phyloP scores from a whole-genome alignment of 1,284 basidiomycete genomes.

The Agroathelia rolfsii region DNA sequence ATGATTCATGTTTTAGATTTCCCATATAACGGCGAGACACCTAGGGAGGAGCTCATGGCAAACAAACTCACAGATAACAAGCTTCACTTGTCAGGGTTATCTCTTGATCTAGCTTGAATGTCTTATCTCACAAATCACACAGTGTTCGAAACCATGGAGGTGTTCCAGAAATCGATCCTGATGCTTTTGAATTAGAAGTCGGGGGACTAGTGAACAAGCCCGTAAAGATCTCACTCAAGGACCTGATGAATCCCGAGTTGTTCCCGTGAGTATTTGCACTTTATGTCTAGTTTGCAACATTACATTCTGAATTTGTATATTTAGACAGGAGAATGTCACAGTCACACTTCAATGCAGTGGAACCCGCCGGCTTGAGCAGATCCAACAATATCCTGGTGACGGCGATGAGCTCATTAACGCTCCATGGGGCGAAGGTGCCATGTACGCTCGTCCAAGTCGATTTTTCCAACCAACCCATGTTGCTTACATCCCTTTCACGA shows the following conservation, averaged over 20 bases:
- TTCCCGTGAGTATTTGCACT: conserved; percentile 29
- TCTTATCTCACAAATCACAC: background rate
- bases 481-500: background rate
- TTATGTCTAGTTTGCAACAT: background rate
- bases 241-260: conserved; percentile 33
- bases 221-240: conserved; percentile 32
- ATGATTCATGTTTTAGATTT: conserved; percentile 45
- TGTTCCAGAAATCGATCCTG: conserved; percentile 34
- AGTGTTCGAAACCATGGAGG: conserved; percentile 41
- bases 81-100: conserved; percentile 35
- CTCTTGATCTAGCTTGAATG: background rate
- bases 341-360: conserved; percentile 47
- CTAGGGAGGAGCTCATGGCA: conserved; percentile 29
- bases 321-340: conserved; percentile 37
- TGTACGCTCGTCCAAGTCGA: conserved; percentile 23
- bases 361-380: conserved; percentile 44
- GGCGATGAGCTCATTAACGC: conserved; percentile 48
- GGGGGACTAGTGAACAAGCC: conserved; percentile 38
- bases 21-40: conserved; percentile 43
- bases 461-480: background rate
- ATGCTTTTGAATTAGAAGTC: conserved; percentile 36
- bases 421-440: conserved; percentile 48
- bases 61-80: conserved; percentile 36
- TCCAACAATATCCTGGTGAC: conserved; percentile 44
- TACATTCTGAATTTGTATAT: conserved; percentile 1